phyloP scores from a whole-genome alignment of 345 rosid species.

The Lepidium didymum region DNA sequence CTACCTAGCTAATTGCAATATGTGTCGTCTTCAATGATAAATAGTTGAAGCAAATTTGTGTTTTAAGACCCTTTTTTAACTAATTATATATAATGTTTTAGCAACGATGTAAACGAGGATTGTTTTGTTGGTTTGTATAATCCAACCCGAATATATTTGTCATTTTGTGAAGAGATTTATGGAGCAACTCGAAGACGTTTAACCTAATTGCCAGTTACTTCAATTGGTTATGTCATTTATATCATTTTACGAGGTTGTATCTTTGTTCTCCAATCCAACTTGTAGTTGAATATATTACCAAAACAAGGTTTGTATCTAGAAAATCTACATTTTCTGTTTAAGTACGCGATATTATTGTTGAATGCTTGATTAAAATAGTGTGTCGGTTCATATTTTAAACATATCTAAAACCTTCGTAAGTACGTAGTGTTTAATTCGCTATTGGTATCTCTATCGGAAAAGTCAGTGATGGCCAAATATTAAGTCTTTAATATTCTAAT shows the following conservation, averaged over 20 bases:
- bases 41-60: not conserved
- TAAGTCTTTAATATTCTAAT: too few relatives aligned
- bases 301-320: not conserved
- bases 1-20: conserved; percentile 22
- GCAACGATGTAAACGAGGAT: conserved; percentile 12
- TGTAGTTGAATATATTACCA: not conserved
- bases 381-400: not conserved
- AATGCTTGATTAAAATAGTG: not conserved
- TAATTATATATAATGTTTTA: not conserved
- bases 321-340: not conserved
- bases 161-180: not conserved
- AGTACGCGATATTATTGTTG: not conserved
- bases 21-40: conserved; percentile 15
- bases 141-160: not conserved
- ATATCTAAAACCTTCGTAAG: not conserved
- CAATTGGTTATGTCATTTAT: not conserved
- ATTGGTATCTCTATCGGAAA: too few relatives aligned
- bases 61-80: not conserved
- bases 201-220: not conserved
- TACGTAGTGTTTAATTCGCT: not conserved
- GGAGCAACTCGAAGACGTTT: conserved; percentile 12
- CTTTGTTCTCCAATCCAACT: not conserved
- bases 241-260: not conserved
- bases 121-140: conserved; percentile 5
- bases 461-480: too few relatives aligned